Percentiles rank a stretch among this genome's conserved stretches.
These are phyloP conservation scores for Trametes cingulata DNA, from an alignment of 768 basidiomycete genomes.

Conservation along the genomic window DNA sequence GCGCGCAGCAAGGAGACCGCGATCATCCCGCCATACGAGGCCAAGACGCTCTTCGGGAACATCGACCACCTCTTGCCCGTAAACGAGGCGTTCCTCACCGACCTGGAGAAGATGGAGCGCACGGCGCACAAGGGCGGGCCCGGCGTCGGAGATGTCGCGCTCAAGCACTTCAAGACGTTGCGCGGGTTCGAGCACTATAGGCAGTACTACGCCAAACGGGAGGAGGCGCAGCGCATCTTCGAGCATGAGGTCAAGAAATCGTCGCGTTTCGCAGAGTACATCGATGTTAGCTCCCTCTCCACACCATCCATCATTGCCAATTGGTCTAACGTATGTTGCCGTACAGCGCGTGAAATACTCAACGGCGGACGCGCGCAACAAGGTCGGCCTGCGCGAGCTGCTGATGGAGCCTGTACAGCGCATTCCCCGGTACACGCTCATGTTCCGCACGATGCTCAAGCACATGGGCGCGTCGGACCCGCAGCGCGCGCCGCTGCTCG, in stretches of 20 bases:
- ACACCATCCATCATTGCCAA: background rate
- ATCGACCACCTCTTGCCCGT: slow-evolving; percentile 85
- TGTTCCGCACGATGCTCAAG: slow-evolving; percentile 92
- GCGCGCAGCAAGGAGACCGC: slow-evolving; percentile 81
- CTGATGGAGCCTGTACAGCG: slow-evolving; percentile 97
- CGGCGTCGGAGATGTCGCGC: slow-evolving; percentile 80
- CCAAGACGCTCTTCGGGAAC: slow-evolving; percentile 92
- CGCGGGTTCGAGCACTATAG: slow-evolving; percentile 89
- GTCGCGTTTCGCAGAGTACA: slow-evolving; percentile 80
- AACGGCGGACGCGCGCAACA: slow-evolving; percentile 69
- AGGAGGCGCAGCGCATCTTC: slow-evolving; percentile 89
- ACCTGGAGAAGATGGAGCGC: slow-evolving; percentile 72
- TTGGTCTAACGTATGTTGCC: slow-evolving; percentile 6
- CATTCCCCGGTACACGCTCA: slow-evolving; percentile 90
- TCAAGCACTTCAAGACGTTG: slow-evolving; percentile 83
- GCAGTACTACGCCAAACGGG: slow-evolving; percentile 89
- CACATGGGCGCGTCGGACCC: slow-evolving; percentile 78
- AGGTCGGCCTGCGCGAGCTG: slow-evolving; percentile 86
- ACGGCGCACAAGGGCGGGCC: slow-evolving; percentile 53
- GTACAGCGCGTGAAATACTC: slow-evolving; percentile 84
- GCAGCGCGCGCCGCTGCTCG: slow-evolving; percentile 74
- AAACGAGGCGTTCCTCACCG: slow-evolving; percentile 83
- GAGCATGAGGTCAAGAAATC: slow-evolving; percentile 79
- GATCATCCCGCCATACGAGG: slow-evolving; percentile 88
- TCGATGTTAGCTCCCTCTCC: slow-evolving; percentile 63